Conservation (phyloP, 257 asterid species). For the Solanum habrochaites region DNA sequence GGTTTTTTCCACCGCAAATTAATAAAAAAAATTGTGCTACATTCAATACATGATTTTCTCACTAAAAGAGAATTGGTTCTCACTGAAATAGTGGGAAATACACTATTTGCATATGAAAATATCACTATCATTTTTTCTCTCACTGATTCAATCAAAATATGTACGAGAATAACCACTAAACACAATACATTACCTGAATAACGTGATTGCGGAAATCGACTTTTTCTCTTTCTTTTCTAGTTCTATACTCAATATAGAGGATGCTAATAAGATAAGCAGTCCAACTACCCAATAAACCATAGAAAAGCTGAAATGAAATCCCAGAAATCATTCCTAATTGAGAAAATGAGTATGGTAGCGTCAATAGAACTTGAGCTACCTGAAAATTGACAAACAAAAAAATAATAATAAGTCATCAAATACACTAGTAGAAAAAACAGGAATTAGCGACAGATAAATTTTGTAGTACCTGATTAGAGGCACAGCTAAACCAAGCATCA, state of each 20-base stretch:
- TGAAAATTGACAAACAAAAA: background rate
- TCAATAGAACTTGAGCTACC: constrained; percentile 31
- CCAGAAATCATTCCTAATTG: constrained; percentile 31
- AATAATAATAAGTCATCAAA: background rate
- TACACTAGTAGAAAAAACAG: background rate
- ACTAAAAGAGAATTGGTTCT: background rate
- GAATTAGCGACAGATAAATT: background rate
- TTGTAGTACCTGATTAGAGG: background rate
- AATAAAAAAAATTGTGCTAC: background rate
- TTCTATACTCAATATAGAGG: constrained; percentile 26
- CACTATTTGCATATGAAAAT: background rate
- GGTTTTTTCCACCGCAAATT: background rate
- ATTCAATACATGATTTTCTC: no score
- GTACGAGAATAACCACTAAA: background rate
- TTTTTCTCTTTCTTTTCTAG: constrained; percentile 32
- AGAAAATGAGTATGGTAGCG: constrained; percentile 30
- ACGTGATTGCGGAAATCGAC: constrained; percentile 32
- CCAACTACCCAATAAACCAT: constrained; percentile 31
- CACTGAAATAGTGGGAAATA: background rate
- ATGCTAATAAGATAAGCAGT: constrained; percentile 30
- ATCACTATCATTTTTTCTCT: no score
- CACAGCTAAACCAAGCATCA: constrained; percentile 27
- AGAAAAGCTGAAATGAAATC: constrained; percentile 23
- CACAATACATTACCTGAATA: constrained; percentile 10
- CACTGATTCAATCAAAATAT: background rate